Percentiles rank a stretch among this genome's conserved stretches.
These are phyloP conservation scores for Coemansia sp. DNA, from an alignment of 371 early-diverging fungal species.

Conservation along the genomic window DNA sequence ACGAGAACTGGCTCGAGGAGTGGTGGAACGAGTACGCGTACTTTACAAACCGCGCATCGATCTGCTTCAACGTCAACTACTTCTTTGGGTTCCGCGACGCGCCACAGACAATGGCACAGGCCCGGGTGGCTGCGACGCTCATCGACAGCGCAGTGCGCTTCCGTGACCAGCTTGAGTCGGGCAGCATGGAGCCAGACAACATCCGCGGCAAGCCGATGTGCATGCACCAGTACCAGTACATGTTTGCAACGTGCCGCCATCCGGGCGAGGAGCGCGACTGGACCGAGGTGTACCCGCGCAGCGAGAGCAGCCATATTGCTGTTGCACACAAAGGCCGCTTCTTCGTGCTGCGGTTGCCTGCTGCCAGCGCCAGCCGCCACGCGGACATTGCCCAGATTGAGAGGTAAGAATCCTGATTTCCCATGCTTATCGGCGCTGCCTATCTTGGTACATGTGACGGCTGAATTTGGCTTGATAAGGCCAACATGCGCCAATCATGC, in stretches of 20 bases:
- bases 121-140: conserved; percentile 43
- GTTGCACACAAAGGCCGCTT: conserved; percentile 50
- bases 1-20: conserved; percentile 50
- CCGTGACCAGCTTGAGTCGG: conserved; percentile 33
- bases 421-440: not conserved
- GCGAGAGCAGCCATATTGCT: conserved; percentile 46
- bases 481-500: conserved; percentile 2
- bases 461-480: too few species aligned
- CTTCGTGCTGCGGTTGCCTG: conserved; percentile 39
- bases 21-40: conserved; percentile 58
- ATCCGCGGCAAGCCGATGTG: conserved; percentile 51
- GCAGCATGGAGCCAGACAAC: conserved; percentile 44
- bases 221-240: conserved; percentile 55
- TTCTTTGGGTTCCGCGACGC: conserved; percentile 53
- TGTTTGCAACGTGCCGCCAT: conserved; percentile 53
- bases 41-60: conserved; percentile 52
- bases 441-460: too few species aligned
- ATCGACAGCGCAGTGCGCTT: conserved; percentile 49
- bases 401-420: conserved; percentile 25
- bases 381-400: conserved; percentile 26
- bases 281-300: conserved; percentile 44
- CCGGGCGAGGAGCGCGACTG: conserved; percentile 46
- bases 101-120: conserved; percentile 27
- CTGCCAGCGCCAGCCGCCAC: conserved; percentile 9
- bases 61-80: conserved; percentile 55